phyloP scores from a whole-genome alignment of 2,329 filamentous ascomycete genomes.

The Penicillium sp. region DNA sequence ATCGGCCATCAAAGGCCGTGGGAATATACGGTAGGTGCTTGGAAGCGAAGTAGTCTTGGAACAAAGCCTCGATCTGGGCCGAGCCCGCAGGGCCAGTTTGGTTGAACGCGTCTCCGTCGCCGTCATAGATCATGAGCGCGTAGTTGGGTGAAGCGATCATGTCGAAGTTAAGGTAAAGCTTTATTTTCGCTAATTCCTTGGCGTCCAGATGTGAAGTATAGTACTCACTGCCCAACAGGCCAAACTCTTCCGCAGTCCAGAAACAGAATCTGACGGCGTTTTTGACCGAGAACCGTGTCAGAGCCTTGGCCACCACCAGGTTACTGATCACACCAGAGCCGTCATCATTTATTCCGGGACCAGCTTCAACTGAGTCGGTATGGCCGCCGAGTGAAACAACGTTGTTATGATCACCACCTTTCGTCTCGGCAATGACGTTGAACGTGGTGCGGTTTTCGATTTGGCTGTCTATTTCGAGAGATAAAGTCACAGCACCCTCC shows the following conservation, averaged over 20 bases:
- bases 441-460: conserved; percentile 54
- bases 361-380: conserved; percentile 63
- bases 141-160: conserved; percentile 72
- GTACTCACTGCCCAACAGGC: conserved; percentile 63
- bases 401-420: conserved; percentile 62
- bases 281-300: conserved; percentile 73
- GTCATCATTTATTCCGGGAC: conserved; percentile 78
- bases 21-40: conserved; percentile 69
- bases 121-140: conserved; percentile 59
- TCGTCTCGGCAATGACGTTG: conserved; percentile 66
- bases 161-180: conserved; percentile 72
- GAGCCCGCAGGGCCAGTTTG: conserved; percentile 64
- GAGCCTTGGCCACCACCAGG: conserved; percentile 62
- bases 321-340: conserved; percentile 69
- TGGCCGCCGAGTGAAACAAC: conserved; percentile 64
- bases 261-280: conserved; percentile 71
- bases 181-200: conserved; percentile 61
- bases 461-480: conserved; percentile 49
- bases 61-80: conserved; percentile 69
- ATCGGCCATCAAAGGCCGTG: conserved; percentile 77
- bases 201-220: conserved; percentile 58
- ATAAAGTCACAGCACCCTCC: conserved; percentile 39
- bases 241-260: conserved; percentile 68
- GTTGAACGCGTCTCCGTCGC: conserved; percentile 52
- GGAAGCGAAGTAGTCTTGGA: conserved; percentile 67